phyloP scores from a whole-genome alignment of 2,329 filamentous ascomycete genomes.

The Phialocephala sp. region DNA sequence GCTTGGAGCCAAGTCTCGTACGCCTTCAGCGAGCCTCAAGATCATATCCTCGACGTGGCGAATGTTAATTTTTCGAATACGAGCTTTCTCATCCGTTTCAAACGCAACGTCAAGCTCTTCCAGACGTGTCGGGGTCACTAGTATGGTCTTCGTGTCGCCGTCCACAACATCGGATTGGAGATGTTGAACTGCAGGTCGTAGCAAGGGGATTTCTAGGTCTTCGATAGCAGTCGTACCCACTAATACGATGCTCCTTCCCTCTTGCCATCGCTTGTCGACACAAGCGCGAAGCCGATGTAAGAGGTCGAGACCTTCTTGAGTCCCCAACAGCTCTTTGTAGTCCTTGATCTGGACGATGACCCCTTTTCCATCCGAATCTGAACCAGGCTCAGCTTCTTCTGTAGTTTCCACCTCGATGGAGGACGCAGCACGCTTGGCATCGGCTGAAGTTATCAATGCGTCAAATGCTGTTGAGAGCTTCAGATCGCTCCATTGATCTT shows the following conservation, averaged over 20 bases:
- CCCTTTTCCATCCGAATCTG: conserved; percentile 40
- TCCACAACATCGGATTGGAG: conserved; percentile 52
- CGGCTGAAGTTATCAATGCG: conserved; percentile 57
- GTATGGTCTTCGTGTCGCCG: conserved; percentile 56
- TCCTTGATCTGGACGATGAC: conserved; percentile 83
- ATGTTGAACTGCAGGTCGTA: conserved; percentile 48
- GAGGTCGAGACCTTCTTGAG: conserved; percentile 71
- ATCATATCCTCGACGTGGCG: conserved; percentile 70
- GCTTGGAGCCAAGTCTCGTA: conserved; percentile 21
- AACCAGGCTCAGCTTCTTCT: conserved; percentile 34
- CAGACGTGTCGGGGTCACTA: conserved; percentile 55
- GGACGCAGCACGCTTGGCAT: conserved; percentile 40
- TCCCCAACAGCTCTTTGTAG: conserved; percentile 76
- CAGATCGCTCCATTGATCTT: conserved; percentile 63
- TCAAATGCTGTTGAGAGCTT: conserved; percentile 65
- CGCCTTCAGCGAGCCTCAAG: conserved; percentile 38
- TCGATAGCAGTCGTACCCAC: conserved; percentile 76
- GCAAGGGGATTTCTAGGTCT: conserved; percentile 49
- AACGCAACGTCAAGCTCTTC: conserved; percentile 48
- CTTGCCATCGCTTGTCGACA: conserved; percentile 73
- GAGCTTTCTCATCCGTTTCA: conserved; percentile 53
- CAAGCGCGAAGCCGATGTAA: conserved; percentile 72
- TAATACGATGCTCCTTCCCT: conserved; percentile 75
- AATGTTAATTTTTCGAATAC: conserved; percentile 63
- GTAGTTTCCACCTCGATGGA: conserved; percentile 33